phyloP scores from a whole-genome alignment of 768 basidiomycete species.

The Termitomyces sp. region DNA sequence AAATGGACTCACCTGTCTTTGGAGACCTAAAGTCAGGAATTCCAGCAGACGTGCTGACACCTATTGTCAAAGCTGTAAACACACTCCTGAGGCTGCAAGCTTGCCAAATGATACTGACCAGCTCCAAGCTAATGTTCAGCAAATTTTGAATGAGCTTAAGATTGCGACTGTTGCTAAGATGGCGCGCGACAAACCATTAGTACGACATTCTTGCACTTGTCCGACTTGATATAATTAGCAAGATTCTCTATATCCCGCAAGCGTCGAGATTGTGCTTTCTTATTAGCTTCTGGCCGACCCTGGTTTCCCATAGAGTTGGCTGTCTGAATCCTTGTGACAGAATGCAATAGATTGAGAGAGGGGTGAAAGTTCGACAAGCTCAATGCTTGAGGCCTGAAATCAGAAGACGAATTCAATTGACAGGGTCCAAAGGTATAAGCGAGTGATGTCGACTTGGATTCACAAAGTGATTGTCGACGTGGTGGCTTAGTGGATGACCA shows the following conservation, averaged over 20 bases:
- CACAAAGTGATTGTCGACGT: too few species aligned
- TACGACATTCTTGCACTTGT: conserved; percentile 60
- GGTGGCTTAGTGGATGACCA: too few species aligned
- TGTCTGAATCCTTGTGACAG: not conserved
- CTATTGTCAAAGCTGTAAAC: conserved; percentile 23
- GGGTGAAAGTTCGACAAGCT: not conserved
- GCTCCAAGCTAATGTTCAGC: conserved; percentile 51
- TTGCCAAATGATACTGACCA: conserved; percentile 32
- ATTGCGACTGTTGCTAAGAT: not conserved
- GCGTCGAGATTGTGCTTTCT: conserved; percentile 3
- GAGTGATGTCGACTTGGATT: too few species aligned
- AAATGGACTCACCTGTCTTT: conserved; percentile 54
- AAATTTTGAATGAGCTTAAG: not conserved
- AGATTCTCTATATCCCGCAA: conserved; percentile 34
- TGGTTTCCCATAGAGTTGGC: conserved; percentile 3
- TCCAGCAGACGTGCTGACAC: conserved; percentile 74
- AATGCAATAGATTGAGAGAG: not conserved
- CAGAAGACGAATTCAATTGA: too few species aligned
- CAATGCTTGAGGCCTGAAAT: too few species aligned
- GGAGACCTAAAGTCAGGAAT: conserved; percentile 91
- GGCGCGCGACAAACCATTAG: conserved; percentile 55
- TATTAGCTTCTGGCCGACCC: not conserved
- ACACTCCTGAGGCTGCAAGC: too few species aligned
- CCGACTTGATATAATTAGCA: conserved; percentile 65
- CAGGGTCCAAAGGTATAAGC: too few species aligned